Base-by-base conservation (phyloP, 2,329 filamentous ascomycete genomes). In the Trichoderma sp. region DNA sequence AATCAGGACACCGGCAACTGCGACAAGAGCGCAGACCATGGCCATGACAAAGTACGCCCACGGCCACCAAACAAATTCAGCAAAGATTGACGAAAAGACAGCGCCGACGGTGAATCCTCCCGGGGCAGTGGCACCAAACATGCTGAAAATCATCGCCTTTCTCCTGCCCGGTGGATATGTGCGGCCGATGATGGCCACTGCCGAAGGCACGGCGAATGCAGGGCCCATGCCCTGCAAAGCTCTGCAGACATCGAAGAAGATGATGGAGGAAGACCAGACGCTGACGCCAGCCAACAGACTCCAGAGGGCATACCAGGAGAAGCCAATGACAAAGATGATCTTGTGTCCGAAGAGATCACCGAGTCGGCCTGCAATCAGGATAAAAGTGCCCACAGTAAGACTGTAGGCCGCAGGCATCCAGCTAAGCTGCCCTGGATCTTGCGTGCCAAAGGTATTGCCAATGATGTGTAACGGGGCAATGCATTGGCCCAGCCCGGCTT, bases 361-460 rank as follows among this genome's bases (percentile, higher is more conserved):
- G 3, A 91, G 79, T 8, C 89, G 85, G 6, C 88, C 88, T 4
- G 86, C 86, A 6, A 88, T 82, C 11, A 91, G 82, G 38, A 91
- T 86, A 77, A 90, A 90, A 2, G 88, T 87, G 2, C 89, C 88
- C 12, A 84, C 83, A 12, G 83, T 88, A 78, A 91, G 80, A 11
- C 84, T 85, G 79, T 90, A 92, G 6, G 86, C 88, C 1, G 89
- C 88, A 18, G 87, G 83, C 74, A 87, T 86, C 88, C 89, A 91
- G 71, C 84, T 86, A 29, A 90, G 80, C 24, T 86, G 83, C 80
- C 72, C 14, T 85, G 83, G 9, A 80, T 84, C 67, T 85, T 81
- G 8, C 81, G 83, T 81, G 24, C 81, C 81, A 74, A 87, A 88
- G 71, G 79, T 82, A 16, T 81, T 78, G 27, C 85, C 87, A 66